Evolutionary conservation across 176 grass and related monocot species (phyloP).

Genomic region (Zoysia japonica): DNA sequence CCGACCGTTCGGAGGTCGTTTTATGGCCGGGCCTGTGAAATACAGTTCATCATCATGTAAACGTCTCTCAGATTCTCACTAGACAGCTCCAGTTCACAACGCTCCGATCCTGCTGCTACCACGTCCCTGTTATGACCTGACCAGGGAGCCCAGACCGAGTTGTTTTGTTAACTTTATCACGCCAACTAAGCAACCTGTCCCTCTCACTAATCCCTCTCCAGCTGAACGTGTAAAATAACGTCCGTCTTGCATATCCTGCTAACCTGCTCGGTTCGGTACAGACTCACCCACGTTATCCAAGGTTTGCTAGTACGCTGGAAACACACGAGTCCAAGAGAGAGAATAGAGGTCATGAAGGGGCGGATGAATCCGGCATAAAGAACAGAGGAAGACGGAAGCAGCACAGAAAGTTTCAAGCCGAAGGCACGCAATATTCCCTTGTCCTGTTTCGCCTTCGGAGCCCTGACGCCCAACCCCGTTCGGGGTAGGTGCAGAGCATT

Average conservation of each 20-base stretch:
- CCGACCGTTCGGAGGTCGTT: conserved; percentile 15
- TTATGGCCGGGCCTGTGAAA: conserved; percentile 14
- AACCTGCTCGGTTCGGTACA: conserved; percentile 23
- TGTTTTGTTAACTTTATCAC: neutral
- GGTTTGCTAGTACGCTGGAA: neutral
- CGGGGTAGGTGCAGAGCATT: conserved; percentile 15
- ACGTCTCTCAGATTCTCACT: conserved; percentile 14
- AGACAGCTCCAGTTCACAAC: conserved; percentile 24
- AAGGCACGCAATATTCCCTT: conserved; percentile 14
- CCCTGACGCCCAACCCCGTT: neutral
- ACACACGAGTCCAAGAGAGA: too few relatives aligned
- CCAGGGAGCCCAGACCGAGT: neutral
- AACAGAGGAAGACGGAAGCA: neutral
- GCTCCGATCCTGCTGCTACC: conserved; percentile 12
- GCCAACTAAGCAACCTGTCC: neutral
- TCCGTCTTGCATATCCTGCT: neutral
- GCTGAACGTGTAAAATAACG: neutral
- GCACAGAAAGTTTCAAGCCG: conserved; percentile 36
- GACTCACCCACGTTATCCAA: conserved; percentile 21
- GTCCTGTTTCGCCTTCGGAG: neutral
- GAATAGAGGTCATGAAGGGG: neutral
- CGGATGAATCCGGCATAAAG: neutral
- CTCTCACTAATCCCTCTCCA: neutral
- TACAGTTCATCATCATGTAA: neutral
- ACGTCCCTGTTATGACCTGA: conserved; percentile 12